Percentiles rank a stretch among this genome's conserved stretches.
These are phyloP conservation scores for Penicillium sp. DNA, from an alignment of 2,329 filamentous ascomycete species.

Conservation along the genomic window DNA sequence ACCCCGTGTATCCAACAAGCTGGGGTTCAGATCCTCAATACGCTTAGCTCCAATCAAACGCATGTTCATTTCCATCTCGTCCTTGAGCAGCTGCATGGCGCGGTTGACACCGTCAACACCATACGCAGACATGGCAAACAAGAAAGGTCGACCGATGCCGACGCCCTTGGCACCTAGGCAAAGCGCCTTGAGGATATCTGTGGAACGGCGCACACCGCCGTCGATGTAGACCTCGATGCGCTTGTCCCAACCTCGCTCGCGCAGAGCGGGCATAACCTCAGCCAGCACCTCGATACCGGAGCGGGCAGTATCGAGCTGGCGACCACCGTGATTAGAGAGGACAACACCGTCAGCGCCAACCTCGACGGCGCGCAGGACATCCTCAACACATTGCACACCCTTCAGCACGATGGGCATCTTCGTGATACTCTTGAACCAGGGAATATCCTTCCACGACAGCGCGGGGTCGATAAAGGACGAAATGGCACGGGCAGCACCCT, in stretches of 20 bases:
- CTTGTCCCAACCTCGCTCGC: slow-evolving; percentile 70
- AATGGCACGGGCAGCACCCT: slow-evolving; percentile 93
- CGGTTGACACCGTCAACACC: slow-evolving; percentile 83
- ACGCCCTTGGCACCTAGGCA: slow-evolving; percentile 91
- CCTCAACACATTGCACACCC: slow-evolving; percentile 93
- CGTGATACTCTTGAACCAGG: slow-evolving; percentile 90
- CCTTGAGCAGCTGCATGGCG: slow-evolving; percentile 88
- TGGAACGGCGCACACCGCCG: slow-evolving; percentile 84
- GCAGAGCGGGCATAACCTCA: slow-evolving; percentile 87
- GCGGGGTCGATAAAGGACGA: slow-evolving; percentile 94
- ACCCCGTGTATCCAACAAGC: slow-evolving; percentile 75
- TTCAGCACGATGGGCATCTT: slow-evolving; percentile 95
- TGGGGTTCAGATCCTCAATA: slow-evolving; percentile 76
- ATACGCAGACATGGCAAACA: slow-evolving; percentile 95
- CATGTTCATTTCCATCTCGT: slow-evolving; percentile 99
- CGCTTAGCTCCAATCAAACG: slow-evolving; percentile 78
- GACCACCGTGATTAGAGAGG: slow-evolving; percentile 91
- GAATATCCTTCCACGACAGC: slow-evolving; percentile 90
- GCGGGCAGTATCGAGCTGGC: slow-evolving; percentile 88
- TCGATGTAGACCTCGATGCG: slow-evolving; percentile 88
- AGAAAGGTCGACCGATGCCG: slow-evolving; percentile 89
- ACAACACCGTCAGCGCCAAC: slow-evolving; percentile 85
- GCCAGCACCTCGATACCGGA: slow-evolving; percentile 88
- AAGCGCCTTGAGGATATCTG: slow-evolving; percentile 92
- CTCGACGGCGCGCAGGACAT: slow-evolving; percentile 85